Percentiles rank a stretch among this genome's conserved stretches.
Conservation (phyloP, 176 grass and related monocot species). For the Rhynchospora breviuscula region DNA sequence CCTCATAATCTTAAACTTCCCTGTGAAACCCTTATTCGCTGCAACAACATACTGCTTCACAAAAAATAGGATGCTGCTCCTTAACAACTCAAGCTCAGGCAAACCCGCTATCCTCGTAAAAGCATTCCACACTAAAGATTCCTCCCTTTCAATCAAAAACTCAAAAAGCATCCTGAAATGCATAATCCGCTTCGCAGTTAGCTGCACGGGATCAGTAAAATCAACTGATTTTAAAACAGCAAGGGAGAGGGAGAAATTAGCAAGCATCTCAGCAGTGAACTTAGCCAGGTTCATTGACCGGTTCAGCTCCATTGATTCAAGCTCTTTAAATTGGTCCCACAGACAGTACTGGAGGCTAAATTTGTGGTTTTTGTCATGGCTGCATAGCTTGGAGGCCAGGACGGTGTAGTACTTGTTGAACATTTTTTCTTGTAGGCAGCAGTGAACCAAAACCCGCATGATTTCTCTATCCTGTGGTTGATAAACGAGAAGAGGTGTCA, state of each 20-base stretch:
- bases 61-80: conserved; percentile 54
- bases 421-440: conserved; percentile 89
- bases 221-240: conserved; percentile 64
- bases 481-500: conserved; percentile 7
- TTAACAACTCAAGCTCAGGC: conserved; percentile 58
- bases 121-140: conserved; percentile 59
- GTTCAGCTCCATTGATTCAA: conserved; percentile 66
- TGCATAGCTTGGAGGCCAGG: conserved; percentile 86
- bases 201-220: conserved; percentile 46
- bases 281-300: conserved; percentile 73
- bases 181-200: conserved; percentile 49
- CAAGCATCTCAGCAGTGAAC: conserved; percentile 67
- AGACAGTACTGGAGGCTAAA: conserved; percentile 89
- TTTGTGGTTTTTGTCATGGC: conserved; percentile 89
- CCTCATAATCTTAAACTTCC: conserved; percentile 72
- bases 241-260: conserved; percentile 66
- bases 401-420: conserved; percentile 91
- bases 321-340: conserved; percentile 93
- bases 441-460: conserved; percentile 86
- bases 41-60: conserved; percentile 62
- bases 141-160: conserved; percentile 50
- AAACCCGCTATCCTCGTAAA: conserved; percentile 63
- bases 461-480: conserved; percentile 75
- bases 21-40: conserved; percentile 27
- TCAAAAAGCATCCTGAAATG: conserved; percentile 80